Evolutionary conservation across 2,329 filamentous ascomycete species (phyloP).

Genomic region (Colletotrichum viniferum): DNA sequence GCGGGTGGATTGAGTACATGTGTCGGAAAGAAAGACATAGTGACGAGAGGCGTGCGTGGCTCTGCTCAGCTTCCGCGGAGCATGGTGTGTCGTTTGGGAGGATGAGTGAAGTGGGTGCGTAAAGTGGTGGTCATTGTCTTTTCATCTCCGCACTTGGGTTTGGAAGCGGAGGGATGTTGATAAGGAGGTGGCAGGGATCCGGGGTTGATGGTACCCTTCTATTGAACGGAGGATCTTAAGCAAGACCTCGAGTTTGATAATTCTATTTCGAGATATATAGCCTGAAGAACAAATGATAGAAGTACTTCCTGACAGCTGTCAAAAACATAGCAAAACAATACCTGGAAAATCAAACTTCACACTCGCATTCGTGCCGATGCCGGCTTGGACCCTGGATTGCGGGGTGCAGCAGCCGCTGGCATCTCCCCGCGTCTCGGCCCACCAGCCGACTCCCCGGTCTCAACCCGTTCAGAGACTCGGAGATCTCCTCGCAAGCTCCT

Average conservation of each 20-base stretch:
- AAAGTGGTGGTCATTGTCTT: background rate
- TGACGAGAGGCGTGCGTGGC: background rate
- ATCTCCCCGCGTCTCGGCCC: background rate
- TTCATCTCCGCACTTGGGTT: background rate
- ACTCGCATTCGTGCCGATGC: background rate
- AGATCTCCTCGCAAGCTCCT: background rate
- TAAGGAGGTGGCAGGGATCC: background rate
- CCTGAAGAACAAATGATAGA: background rate
- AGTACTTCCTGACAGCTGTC: background rate
- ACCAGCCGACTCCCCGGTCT: background rate
- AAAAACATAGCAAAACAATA: background rate
- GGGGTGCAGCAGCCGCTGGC: background rate
- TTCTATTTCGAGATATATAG: background rate
- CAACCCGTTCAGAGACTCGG: background rate
- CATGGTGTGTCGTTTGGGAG: background rate
- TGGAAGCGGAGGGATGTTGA: background rate
- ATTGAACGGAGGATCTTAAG: background rate
- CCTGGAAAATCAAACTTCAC: background rate
- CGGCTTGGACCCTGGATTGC: background rate
- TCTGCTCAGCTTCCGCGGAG: background rate
- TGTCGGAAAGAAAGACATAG: background rate
- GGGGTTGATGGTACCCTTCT: background rate
- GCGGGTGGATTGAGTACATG: background rate
- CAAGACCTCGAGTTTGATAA: fast-evolving
- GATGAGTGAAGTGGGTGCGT: background rate